Evolutionary conservation across 1,139 yeast genomes (phyloP).

Genomic region (Kodamaea ohmeri): DNA sequence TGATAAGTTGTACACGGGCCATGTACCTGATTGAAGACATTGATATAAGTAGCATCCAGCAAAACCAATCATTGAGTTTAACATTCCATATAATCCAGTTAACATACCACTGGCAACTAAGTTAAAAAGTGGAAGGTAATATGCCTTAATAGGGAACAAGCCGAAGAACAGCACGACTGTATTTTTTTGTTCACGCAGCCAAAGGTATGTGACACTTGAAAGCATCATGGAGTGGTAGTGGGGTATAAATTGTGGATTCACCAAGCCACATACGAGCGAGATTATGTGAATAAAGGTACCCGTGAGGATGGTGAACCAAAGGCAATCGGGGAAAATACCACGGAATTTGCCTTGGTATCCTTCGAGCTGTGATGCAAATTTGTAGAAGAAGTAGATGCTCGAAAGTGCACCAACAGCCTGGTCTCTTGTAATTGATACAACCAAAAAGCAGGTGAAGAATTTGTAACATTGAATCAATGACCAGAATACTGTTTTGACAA

Average conservation of each 20-base stretch:
- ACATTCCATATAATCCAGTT: slow-evolving; percentile 39
- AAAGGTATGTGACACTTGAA: slow-evolving; percentile 55
- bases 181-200: slow-evolving; percentile 56
- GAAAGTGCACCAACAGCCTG: slow-evolving; percentile 40
- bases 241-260: neutral
- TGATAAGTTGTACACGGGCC: slow-evolving; percentile 40
- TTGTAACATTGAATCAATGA: slow-evolving; percentile 36
- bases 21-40: slow-evolving; percentile 55
- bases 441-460: slow-evolving; percentile 47
- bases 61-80: slow-evolving; percentile 48
- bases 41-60: slow-evolving; percentile 57
- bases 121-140: slow-evolving; percentile 56
- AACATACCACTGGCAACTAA: slow-evolving; percentile 46
- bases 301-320: slow-evolving; percentile 51
- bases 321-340: slow-evolving; percentile 53
- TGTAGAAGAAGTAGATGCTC: slow-evolving; percentile 57
- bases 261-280: slow-evolving; percentile 12
- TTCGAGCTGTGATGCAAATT: slow-evolving; percentile 57
- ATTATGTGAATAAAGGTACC: slow-evolving; percentile 41
- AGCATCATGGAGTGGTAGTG: slow-evolving; percentile 37
- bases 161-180: slow-evolving; percentile 51
- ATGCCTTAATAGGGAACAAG: slow-evolving; percentile 56
- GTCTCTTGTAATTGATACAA: slow-evolving; percentile 31
- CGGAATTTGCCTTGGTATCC: slow-evolving; percentile 46
- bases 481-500: neutral